Percentiles rank a stretch among this genome's conserved stretches.
Conservation (phyloP, 306 rosid genomes). For the Delonix regia region DNA sequence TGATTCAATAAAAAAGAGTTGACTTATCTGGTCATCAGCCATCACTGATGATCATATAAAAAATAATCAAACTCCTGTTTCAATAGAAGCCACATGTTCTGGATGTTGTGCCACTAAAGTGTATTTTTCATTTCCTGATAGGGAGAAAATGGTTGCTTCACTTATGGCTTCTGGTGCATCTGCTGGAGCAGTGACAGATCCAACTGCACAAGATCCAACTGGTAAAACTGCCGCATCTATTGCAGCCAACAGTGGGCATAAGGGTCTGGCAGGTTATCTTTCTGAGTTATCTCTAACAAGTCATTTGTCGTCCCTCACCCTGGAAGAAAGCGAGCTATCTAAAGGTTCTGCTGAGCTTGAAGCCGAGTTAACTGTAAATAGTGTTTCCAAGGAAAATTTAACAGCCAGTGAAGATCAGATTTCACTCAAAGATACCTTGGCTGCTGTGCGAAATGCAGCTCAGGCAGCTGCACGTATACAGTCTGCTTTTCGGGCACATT, state of each 20-base stretch:
- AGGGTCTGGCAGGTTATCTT: conserved; percentile 98
- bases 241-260: conserved; percentile 73
- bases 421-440: conserved; percentile 62
- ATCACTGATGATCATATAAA: conserved; percentile 15
- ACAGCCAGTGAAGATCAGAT: conserved; percentile 56
- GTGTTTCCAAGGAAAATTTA: conserved; percentile 57
- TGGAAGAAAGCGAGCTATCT: conserved; percentile 69
- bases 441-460: conserved; percentile 87
- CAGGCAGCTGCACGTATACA: conserved; percentile 95
- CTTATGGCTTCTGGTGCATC: conserved; percentile 90
- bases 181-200: conserved; percentile 98
- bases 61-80: conserved; percentile 27
- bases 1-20: conserved; percentile 2
- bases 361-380: conserved; percentile 64
- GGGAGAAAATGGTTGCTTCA: conserved; percentile 92
- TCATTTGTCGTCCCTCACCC: conserved; percentile 87
- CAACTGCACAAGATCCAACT: conserved; percentile 63
- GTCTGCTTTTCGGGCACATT: conserved; percentile 88
- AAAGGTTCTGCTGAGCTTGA: conserved; percentile 68
- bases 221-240: conserved; percentile 89
- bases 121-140: conserved; percentile 37
- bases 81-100: conserved; percentile 20
- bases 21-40: conserved; percentile 7
- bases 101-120: conserved; percentile 30
- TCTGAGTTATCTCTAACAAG: conserved; percentile 81